These are phyloP conservation scores for Chenopodium formosanum DNA, from an alignment of 148 eudicot genomes.

Conservation along the genomic window DNA sequence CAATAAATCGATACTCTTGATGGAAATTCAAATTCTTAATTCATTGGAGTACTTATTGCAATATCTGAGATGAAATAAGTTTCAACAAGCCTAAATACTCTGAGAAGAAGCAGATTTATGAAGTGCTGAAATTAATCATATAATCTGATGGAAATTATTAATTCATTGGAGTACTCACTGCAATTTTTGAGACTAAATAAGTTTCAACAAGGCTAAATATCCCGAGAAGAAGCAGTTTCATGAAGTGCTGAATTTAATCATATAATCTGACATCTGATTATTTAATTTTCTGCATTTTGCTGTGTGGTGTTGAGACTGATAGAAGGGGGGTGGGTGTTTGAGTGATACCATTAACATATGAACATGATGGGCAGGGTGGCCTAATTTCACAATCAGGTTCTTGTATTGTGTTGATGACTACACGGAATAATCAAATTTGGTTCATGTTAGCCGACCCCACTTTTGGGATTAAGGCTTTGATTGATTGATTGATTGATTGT, in stretches of 20 bases:
- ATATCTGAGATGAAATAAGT: slow-evolving; percentile 15
- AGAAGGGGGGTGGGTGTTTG: background rate
- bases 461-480: too few relatives aligned
- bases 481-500: too few relatives aligned
- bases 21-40: slow-evolving; percentile 13
- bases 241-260: background rate
- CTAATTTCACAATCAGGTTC: too few relatives aligned
- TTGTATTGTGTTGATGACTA: too few relatives aligned
- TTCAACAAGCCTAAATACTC: slow-evolving; percentile 3
- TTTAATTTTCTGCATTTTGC: background rate
- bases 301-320: background rate
- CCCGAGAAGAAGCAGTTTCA: background rate
- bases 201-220: slow-evolving; percentile 12
- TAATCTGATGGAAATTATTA: background rate
- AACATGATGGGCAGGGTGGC: too few relatives aligned
- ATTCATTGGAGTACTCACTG: slow-evolving; percentile 13
- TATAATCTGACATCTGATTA: background rate
- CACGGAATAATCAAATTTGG: too few relatives aligned
- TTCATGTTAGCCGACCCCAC: too few relatives aligned
- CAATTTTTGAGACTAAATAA: slow-evolving; percentile 11
- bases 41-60: slow-evolving; percentile 9
- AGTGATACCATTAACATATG: too few relatives aligned
- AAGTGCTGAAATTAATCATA: background rate
- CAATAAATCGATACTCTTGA: slow-evolving; percentile 10
- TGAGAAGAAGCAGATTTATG: background rate